A percentile compares a stretch with the other conserved stretches of the same genome.
phyloP scores from a whole-genome alignment of 768 basidiomycete genomes.

The Rhodotorula diobovata region DNA sequence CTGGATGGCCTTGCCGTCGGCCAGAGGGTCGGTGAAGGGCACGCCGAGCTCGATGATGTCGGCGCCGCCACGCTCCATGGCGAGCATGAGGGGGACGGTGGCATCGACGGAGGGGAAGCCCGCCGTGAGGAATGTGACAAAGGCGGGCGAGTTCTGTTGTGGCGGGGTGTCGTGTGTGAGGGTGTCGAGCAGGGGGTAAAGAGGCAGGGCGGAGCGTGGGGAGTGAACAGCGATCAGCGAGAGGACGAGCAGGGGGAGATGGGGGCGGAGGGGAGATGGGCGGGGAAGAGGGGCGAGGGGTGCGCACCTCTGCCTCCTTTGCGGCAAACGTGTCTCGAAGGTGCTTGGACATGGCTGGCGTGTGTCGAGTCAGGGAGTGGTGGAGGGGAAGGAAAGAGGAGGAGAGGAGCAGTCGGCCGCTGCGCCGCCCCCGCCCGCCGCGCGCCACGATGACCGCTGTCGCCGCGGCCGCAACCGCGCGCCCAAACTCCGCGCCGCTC shows the following conservation, averaged over 20 bases:
- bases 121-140: conserved; percentile 79
- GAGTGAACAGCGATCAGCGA: no score
- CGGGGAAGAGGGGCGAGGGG: background rate
- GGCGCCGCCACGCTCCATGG: conserved; percentile 87
- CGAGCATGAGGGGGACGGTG: conserved; percentile 81
- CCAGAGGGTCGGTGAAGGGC: conserved; percentile 93
- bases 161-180: background rate
- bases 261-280: background rate
- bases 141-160: conserved; percentile 37
- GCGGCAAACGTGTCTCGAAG: conserved; percentile 24
- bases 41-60: conserved; percentile 94
- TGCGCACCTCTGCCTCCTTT: conserved; percentile 1
- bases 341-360: conserved; percentile 36
- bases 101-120: conserved; percentile 75
- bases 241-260: background rate
- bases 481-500: no score
- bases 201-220: background rate
- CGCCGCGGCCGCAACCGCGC: no score
- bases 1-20: conserved; percentile 91
- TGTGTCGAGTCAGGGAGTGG: no score
- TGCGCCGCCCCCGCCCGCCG: no score
- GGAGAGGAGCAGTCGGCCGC: no score
- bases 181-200: no score
- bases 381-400: background rate
- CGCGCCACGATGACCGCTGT: no score